Base-by-base conservation (phyloP, 768 basidiomycete species). In the Trametes gibbosa region DNA sequence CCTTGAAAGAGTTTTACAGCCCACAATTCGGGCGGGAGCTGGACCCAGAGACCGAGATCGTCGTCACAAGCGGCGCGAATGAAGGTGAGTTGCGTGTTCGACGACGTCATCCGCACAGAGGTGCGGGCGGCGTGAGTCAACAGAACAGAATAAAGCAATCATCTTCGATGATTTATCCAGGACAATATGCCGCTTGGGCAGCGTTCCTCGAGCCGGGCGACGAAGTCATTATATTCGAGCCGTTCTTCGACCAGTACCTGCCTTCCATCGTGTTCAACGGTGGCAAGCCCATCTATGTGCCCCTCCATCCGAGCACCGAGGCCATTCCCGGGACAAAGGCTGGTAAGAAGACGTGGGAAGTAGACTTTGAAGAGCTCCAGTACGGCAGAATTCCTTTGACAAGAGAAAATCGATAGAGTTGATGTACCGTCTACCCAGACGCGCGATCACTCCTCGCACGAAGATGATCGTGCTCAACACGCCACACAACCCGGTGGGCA, bases 171-270 rank as follows among this genome's bases (percentile, higher is more conserved):
- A 13, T 35, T 4, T 35, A 29, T 13, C 17, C 71, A 94, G 95
- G 96, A 27, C 90, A 93, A 79, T 98, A 95, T 71, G 84, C 95
- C 46, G 90, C 93, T 46, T 90, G 95, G 66, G 83, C 86, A 9
- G 96, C 97, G 0, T 98, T 96, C 75, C 72, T 96, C 43, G 87
- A 98, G 60, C 80, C 83, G 34, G 96, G 89, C 4, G 96, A 98
- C 68, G 96, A 99, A 74, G 96, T 98, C 60, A 95, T 99, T 73
- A 87, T 97, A 82, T 94, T 98, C 69, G 96, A 98, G 73, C 96
- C 95, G 1, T 97, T 93, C 79, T 98, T 96, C 70, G 95, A 98
- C 70, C 95, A 96, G 70, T 95, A 95, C 71, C 81, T 94, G 47
- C 87, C 94, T 23, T 92, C 90, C 14, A 87, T 96, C 57, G 89